These are phyloP conservation scores for Diplodia mutila DNA, from an alignment of 2,329 filamentous ascomycete species.

Conservation along the genomic window DNA sequence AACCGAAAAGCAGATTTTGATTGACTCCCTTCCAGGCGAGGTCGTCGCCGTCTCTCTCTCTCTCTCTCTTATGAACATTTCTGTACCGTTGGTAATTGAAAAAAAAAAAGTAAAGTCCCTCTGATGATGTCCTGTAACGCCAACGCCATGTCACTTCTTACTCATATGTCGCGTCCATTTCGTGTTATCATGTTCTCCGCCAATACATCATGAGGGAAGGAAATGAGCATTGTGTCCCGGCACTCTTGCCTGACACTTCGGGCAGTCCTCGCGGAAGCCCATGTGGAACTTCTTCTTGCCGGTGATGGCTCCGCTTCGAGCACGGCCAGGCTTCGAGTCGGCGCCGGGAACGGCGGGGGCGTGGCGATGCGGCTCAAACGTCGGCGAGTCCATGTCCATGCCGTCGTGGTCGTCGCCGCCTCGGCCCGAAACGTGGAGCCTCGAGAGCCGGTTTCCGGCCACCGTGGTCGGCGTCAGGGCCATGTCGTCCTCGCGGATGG, in stretches of 20 bases:
- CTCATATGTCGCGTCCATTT: neutral
- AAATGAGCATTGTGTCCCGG: constrained; percentile 57
- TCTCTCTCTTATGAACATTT: neutral
- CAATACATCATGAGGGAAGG: constrained; percentile 31
- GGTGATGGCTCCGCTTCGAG: constrained; percentile 45
- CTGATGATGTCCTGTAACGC: neutral
- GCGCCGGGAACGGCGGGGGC: neutral
- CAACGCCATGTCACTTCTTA: neutral
- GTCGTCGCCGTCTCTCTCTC: neutral
- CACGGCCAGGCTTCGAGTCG: constrained; percentile 36
- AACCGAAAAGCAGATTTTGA: neutral
- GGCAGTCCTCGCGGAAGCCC: constrained; percentile 55
- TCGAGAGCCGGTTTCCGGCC: constrained; percentile 43
- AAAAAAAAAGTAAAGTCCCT: neutral
- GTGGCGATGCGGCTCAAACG: constrained; percentile 26
- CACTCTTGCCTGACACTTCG: constrained; percentile 52
- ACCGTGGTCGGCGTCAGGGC: constrained; percentile 42
- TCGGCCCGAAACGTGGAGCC: constrained; percentile 40
- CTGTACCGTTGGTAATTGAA: neutral
- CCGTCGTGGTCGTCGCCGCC: constrained; percentile 31
- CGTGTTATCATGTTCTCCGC: neutral
- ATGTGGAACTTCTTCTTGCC: constrained; percentile 49
- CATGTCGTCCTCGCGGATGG: constrained; percentile 46
- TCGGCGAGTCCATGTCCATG: constrained; percentile 38
- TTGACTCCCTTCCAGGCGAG: constrained; percentile 16